phyloP scores from a whole-genome alignment of 1,284 basidiomycete genomes.

The Schizophyllum amplum region DNA sequence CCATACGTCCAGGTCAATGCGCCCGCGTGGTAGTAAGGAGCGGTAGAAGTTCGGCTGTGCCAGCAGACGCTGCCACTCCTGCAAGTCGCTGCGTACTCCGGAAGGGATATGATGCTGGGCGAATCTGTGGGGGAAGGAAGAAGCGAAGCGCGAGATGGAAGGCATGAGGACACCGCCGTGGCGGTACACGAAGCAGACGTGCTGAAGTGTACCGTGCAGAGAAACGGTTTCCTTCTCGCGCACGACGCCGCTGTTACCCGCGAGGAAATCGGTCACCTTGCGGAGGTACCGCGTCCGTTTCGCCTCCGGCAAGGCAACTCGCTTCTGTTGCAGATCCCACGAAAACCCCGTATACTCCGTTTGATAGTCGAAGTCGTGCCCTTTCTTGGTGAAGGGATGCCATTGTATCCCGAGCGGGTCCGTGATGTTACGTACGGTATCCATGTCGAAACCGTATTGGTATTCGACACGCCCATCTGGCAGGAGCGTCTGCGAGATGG shows the following conservation, averaged over 20 bases:
- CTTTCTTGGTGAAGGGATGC: slow-evolving; percentile 2
- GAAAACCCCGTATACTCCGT: slow-evolving; percentile 5
- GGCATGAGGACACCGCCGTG: slow-evolving; percentile 5
- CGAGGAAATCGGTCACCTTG: slow-evolving; percentile 1
- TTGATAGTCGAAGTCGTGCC: slow-evolving; percentile 2
- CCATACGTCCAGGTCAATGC: slow-evolving; percentile 16
- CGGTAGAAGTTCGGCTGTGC: not conserved
- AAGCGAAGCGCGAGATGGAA: not conserved
- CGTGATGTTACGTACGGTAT: not conserved
- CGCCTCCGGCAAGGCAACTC: not conserved
- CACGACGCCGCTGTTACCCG: not conserved
- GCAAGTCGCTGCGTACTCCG: not conserved
- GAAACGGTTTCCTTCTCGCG: not conserved
- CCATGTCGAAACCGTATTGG: slow-evolving; percentile 1
- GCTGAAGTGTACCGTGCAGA: slow-evolving; percentile 4
- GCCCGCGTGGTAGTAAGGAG: not conserved
- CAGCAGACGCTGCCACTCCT: slow-evolving; percentile 1
- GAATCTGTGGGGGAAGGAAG: slow-evolving; percentile 1
- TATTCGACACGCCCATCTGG: not conserved
- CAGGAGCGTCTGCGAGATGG: no score
- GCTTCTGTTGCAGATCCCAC: not conserved
- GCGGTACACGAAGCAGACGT: slow-evolving; percentile 5
- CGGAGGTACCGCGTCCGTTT: slow-evolving; percentile 3
- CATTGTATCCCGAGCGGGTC: slow-evolving; percentile 3
- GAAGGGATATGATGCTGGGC: not conserved